Conservation (phyloP, 441 rosid genomes). For the Flueggea neowawraea region DNA sequence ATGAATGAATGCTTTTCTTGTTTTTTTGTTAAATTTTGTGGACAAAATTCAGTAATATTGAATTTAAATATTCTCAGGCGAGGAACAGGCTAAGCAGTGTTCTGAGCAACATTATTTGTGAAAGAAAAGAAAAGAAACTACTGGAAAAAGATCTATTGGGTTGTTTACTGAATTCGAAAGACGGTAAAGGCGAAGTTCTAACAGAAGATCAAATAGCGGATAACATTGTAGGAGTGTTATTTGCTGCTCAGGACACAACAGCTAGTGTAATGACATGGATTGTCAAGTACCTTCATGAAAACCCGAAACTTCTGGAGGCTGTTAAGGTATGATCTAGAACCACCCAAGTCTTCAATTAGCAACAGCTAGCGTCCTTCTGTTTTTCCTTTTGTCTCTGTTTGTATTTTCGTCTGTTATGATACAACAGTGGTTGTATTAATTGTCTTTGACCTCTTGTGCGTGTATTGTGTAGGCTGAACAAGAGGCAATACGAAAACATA, state of each 20-base stretch:
- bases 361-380: too few species aligned
- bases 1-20: too few species aligned
- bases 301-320: slow-evolving; percentile 61
- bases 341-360: too few species aligned
- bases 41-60: background rate
- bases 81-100: slow-evolving; percentile 48
- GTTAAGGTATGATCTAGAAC: slow-evolving; percentile 48
- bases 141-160: slow-evolving; percentile 46
- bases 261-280: slow-evolving; percentile 75
- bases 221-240: slow-evolving; percentile 67
- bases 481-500: slow-evolving; percentile 28
- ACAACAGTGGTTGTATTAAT: background rate
- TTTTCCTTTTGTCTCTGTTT: too few species aligned
- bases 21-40: too few species aligned
- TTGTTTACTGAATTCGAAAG: slow-evolving; percentile 41
- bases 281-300: slow-evolving; percentile 65
- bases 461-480: slow-evolving; percentile 51
- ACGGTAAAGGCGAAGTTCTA: slow-evolving; percentile 32
- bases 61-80: slow-evolving; percentile 29
- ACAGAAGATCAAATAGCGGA: slow-evolving; percentile 53
- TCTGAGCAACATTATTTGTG: slow-evolving; percentile 42
- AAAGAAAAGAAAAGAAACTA: slow-evolving; percentile 49
- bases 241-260: slow-evolving; percentile 77
- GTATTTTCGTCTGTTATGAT: too few species aligned
- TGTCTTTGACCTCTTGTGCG: slow-evolving; percentile 1